Evolutionary conservation across 2,329 filamentous ascomycete species (phyloP).

Genomic region (Escovopsis sp.): DNA sequence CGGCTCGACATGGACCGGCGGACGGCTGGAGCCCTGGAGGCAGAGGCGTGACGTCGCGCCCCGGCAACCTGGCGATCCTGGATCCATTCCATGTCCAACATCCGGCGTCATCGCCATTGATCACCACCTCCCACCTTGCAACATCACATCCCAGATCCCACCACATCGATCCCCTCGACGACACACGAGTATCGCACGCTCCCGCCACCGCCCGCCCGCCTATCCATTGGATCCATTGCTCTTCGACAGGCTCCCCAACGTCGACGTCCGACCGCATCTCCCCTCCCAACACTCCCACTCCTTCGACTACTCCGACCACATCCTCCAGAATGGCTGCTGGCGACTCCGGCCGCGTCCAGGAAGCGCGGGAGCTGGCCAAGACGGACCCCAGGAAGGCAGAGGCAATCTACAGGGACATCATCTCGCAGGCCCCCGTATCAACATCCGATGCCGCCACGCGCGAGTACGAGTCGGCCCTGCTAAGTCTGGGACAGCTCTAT

Average conservation of each 20-base stretch:
- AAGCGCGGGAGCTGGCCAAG: constrained; percentile 75
- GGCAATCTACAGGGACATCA: constrained; percentile 74
- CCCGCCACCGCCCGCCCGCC: too few species aligned
- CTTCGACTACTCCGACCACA: background rate
- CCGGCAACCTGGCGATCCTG: constrained; percentile 19
- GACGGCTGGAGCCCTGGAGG: too few species aligned
- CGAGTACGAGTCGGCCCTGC: constrained; percentile 80
- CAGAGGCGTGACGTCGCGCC: constrained; percentile 13
- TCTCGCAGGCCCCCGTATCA: constrained; percentile 68
- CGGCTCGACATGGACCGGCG: too few species aligned
- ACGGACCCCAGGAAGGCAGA: constrained; percentile 73
- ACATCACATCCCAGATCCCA: too few species aligned
- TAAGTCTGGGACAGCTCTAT: constrained; percentile 84
- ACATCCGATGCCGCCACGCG: constrained; percentile 72
- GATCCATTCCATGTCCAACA: too few species aligned
- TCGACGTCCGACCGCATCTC: too few species aligned
- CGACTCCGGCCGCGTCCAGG: constrained; percentile 56
- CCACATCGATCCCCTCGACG: too few species aligned
- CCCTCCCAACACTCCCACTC: background rate
- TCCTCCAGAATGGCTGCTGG: constrained; percentile 35
- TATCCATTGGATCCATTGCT: too few species aligned
- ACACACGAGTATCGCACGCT: background rate
- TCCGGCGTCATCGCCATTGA: too few species aligned
- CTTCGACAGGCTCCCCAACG: too few species aligned
- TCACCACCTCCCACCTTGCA: too few species aligned